Conservation (phyloP, 2,329 filamentous ascomycete species). For the Fusarium annulatum region DNA sequence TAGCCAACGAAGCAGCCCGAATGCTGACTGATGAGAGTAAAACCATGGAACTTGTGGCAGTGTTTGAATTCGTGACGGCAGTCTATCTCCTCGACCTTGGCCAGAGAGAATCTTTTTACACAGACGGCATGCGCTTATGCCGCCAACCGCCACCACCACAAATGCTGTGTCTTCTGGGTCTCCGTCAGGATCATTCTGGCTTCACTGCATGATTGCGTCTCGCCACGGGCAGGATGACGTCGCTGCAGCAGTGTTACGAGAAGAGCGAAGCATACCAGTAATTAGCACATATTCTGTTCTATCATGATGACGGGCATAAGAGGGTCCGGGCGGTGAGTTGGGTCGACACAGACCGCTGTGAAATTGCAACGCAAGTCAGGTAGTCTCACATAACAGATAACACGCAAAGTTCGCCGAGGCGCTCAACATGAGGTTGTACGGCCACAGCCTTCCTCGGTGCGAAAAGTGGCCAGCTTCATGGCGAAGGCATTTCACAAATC, state of each 20-base stretch:
- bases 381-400: conserved; percentile 12
- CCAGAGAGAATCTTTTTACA: not conserved
- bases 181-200: conserved; percentile 8
- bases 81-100: conserved; percentile 16
- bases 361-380: conserved; percentile 16
- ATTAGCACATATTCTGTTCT: not conserved
- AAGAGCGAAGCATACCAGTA: not conserved
- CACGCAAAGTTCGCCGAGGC: conserved; percentile 27
- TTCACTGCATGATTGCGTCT: conserved; percentile 13
- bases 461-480: conserved; percentile 11
- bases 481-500: conserved; percentile 24
- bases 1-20: conserved; percentile 19
- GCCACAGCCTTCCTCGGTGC: conserved; percentile 18
- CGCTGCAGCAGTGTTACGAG: not conserved
- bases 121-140: conserved; percentile 5
- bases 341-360: conserved; percentile 29
- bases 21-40: conserved; percentile 18
- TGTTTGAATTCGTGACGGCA: conserved; percentile 17
- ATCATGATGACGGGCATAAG: not conserved
- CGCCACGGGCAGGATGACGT: conserved; percentile 15
- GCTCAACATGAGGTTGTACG: conserved; percentile 18
- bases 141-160: conserved; percentile 18
- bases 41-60: conserved; percentile 28
- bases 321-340: conserved; percentile 1
- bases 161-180: conserved; percentile 3